A percentile compares a stretch with the other conserved stretches of the same genome.
Evolutionary conservation across 139 green algal species (phyloP).

Genomic region (Chlamydomonas sphaeroides): DNA sequence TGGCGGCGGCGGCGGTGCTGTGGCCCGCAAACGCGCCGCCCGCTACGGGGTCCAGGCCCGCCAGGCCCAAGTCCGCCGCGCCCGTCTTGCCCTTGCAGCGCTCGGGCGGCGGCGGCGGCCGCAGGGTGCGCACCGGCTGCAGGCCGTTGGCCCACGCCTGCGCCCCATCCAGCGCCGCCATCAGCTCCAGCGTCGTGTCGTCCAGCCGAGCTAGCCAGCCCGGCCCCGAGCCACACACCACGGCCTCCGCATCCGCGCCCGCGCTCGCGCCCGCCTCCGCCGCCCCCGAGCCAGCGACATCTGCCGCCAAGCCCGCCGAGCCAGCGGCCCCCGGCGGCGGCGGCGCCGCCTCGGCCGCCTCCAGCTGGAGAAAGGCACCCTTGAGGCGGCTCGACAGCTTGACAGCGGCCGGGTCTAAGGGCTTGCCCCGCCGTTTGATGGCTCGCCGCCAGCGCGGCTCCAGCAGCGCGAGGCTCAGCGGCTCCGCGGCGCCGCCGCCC

Average conservation of each 20-base stretch:
- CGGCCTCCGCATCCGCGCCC: neutral
- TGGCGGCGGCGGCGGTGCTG: no score
- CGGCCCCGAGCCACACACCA: neutral
- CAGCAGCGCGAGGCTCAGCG: neutral
- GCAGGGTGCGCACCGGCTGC: neutral
- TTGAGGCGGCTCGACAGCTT: neutral
- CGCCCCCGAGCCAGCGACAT: no score
- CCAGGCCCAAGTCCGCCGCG: no score
- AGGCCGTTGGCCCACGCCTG: slow-evolving; percentile 9
- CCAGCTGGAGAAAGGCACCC: no score
- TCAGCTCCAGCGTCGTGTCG: neutral
- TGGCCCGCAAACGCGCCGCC: neutral
- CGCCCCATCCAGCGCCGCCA: neutral
- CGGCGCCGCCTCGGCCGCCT: no score
- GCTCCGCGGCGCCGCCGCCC: neutral
- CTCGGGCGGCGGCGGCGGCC: no score
- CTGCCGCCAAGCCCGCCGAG: neutral
- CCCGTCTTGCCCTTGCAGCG: no score
- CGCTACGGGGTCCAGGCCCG: no score
- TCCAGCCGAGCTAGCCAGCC: neutral
- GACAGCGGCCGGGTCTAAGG: no score
- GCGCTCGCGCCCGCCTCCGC: no score
- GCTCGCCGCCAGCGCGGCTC: no score
- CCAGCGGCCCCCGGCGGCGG: no score
- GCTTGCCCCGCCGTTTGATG: neutral